A percentile compares a stretch with the other conserved stretches of the same genome.
Conservation (phyloP, 371 early-diverging fungal genomes). For the Rhizopus microsporus region DNA sequence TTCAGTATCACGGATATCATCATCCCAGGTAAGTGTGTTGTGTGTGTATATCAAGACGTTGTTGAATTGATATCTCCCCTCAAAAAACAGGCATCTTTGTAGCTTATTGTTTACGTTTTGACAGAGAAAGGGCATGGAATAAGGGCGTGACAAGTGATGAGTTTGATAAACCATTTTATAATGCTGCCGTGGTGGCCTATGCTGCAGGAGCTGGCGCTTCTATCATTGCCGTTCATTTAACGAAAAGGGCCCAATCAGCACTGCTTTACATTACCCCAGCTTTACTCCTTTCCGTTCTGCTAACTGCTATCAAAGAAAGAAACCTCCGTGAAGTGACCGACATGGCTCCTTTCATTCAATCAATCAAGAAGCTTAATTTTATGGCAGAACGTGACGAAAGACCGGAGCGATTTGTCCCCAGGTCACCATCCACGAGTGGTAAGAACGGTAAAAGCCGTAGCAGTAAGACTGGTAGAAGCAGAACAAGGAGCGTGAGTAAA, state of each 20-base stretch:
- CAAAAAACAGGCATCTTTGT: conserved; percentile 71
- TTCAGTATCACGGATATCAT: conserved; percentile 95
- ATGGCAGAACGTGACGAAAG: conserved; percentile 13
- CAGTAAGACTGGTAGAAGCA: conserved; percentile 4
- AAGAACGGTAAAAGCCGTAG: neutral
- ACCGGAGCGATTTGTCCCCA: conserved; percentile 6
- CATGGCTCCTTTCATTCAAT: conserved; percentile 54
- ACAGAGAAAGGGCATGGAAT: conserved; percentile 56
- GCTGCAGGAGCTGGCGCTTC: conserved; percentile 79
- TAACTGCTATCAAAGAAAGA: conserved; percentile 67
- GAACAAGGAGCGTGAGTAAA: conserved; percentile 12
- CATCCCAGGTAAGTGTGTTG: conserved; percentile 70
- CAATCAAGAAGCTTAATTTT: conserved; percentile 25
- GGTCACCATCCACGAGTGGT: neutral
- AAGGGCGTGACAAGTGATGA: neutral
- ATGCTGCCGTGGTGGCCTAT: conserved; percentile 73
- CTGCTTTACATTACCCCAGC: conserved; percentile 91
- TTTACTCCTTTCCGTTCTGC: conserved; percentile 74
- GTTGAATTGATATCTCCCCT: too few species aligned
- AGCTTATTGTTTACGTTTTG: conserved; percentile 82
- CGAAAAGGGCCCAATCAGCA: conserved; percentile 93
- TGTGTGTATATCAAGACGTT: neutral
- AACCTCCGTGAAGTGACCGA: conserved; percentile 70
- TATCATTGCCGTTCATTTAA: conserved; percentile 86
- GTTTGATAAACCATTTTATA: conserved; percentile 78